Base-by-base conservation (phyloP, 2,329 filamentous ascomycete genomes). In the Pseudocercospora fijiensis region DNA sequence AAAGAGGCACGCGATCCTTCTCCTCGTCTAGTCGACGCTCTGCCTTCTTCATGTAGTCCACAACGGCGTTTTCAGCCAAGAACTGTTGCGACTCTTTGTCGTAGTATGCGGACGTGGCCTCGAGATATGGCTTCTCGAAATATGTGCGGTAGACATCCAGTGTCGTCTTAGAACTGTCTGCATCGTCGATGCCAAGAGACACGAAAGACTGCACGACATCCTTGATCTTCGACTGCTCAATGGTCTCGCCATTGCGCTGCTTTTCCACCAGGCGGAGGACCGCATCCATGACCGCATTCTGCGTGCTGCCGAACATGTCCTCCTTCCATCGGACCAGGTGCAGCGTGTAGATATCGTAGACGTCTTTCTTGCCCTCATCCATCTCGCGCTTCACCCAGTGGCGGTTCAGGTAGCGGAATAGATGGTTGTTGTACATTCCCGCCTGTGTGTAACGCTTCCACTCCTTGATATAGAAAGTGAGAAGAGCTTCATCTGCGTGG, bases 31-130 rank as follows among this genome's bases (percentile, higher is more conserved):
- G 80, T 30, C 95, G 88, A 47, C 87, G 80, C 79, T 98, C 94
- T 0, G 95, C 96, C 85, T 99, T 99, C 83, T 98, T 98, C 95
- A 99, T 98, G 80, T 98, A 99, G 75, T 99, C 95, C 33, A 99
- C 93, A 3, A 99, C 92, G 67, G 90, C 96, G 76, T 99, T 99
- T 77, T 98, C 94, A 10, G 92, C 91, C 33, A 99, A 87, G 75
- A 99, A 99, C 67, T 92, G 90, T 72, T 92, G 91, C 20, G 95
- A 98, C 77, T 99, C 96, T 52, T 90, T 88, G 71, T 92, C 85
- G 77, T 99, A 99, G 80, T 96, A 99, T 28, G 84, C 80, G 71
- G 86, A 87, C 9, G 95, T 99, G 2, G 92, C 91, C 5, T 85
- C 84, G 58, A 99, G 84, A 84, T 97, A 99, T 0, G 96, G 95